phyloP scores from a whole-genome alignment of 2,329 filamentous ascomycete species.

The Clonostachys rhizophaga region DNA sequence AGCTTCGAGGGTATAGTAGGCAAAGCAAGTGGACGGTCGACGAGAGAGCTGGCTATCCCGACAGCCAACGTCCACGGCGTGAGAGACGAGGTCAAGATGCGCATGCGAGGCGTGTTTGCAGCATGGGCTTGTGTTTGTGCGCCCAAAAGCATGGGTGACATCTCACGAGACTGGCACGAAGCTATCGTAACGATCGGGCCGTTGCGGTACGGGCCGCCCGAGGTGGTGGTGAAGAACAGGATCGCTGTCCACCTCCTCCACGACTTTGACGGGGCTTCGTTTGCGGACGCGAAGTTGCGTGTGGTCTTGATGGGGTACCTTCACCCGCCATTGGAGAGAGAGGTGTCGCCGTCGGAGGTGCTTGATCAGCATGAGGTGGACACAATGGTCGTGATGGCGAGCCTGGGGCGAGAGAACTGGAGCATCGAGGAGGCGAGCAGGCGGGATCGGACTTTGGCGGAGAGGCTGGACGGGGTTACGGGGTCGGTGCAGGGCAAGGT shows the following conservation, averaged over 20 bases:
- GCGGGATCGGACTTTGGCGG: constrained; percentile 34
- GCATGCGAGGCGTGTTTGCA: constrained; percentile 58
- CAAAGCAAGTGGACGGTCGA: constrained; percentile 33
- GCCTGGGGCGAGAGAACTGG: constrained; percentile 41
- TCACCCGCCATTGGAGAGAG: constrained; percentile 20
- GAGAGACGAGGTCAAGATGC: constrained; percentile 44
- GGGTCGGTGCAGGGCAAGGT: constrained; percentile 47
- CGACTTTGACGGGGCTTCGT: constrained; percentile 34
- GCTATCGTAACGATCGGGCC: constrained; percentile 53
- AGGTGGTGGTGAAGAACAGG: constrained; percentile 42
- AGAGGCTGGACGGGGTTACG: constrained; percentile 41
- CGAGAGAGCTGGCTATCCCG: constrained; percentile 37
- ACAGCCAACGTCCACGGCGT: constrained; percentile 50
- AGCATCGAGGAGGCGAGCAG: constrained; percentile 28
- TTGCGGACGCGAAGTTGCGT: constrained; percentile 39
- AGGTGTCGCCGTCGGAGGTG: constrained; percentile 10
- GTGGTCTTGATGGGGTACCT: constrained; percentile 59
- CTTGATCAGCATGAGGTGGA: constrained; percentile 29
- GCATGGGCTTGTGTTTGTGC: constrained; percentile 53
- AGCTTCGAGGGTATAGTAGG: constrained; percentile 43
- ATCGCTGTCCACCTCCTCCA: constrained; percentile 50
- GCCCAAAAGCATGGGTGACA: constrained; percentile 16
- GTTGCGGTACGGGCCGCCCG: constrained; percentile 35
- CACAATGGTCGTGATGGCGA: constrained; percentile 35
- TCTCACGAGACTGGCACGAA: constrained; percentile 49